Conservation (phyloP, 441 rosid species). For the Arabidopsis hybrid region DNA sequence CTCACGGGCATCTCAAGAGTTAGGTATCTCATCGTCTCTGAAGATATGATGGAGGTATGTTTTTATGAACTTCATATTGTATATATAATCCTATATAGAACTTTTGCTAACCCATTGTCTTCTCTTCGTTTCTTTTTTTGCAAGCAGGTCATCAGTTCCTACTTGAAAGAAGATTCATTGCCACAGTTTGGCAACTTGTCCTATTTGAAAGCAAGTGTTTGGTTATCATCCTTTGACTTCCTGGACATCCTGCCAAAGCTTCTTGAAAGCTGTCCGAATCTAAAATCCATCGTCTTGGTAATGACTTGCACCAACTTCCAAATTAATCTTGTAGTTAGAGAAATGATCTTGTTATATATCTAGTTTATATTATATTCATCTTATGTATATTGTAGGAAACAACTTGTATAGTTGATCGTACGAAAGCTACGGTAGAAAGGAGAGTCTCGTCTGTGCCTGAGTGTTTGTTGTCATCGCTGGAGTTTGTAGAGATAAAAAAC, state of each 20-base stretch:
- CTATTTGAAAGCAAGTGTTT: not conserved
- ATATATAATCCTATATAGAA: no score
- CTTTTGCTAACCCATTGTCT: not conserved
- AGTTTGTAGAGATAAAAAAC: constrained; percentile 28
- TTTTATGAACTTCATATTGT: no score
- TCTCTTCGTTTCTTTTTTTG: not conserved
- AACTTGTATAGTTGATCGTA: no score
- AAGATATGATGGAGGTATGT: not conserved
- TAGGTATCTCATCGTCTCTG: not conserved
- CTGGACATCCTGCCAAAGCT: not conserved
- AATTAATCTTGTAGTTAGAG: not conserved
- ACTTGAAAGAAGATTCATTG: not conserved
- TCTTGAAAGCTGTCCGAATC: constrained; percentile 5
- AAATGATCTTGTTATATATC: no score
- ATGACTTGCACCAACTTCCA: not conserved
- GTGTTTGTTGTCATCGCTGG: constrained; percentile 23
- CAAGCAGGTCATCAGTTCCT: not conserved
- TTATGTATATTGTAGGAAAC: not conserved
- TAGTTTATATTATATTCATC: not conserved
- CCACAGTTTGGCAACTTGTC: not conserved
- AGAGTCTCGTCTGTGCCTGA: not conserved
- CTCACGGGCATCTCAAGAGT: not conserved
- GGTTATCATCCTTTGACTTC: no score
- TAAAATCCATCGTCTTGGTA: not conserved
- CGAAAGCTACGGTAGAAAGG: no score